phyloP scores from a whole-genome alignment of 176 grass and related monocot genomes.

The Triticum monococcum region DNA sequence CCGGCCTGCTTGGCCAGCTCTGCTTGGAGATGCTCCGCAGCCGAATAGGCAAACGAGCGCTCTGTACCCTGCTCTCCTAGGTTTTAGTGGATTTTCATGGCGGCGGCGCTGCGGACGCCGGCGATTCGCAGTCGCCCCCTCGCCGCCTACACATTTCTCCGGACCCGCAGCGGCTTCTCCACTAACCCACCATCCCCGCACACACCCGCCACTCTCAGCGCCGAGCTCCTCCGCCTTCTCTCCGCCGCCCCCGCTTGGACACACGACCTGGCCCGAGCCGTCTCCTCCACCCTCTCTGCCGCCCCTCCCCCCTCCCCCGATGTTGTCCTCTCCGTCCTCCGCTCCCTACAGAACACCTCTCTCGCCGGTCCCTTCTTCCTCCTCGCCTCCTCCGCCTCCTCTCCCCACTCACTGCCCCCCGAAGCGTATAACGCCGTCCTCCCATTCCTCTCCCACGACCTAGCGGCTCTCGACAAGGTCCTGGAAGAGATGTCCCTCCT shows the following conservation, averaged over 20 bases:
- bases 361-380: slow-evolving; percentile 71
- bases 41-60: not conserved
- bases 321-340: slow-evolving; percentile 54
- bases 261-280: slow-evolving; percentile 39
- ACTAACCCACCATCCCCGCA: not conserved
- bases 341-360: slow-evolving; percentile 45
- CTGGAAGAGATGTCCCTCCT: slow-evolving; percentile 84
- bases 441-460: slow-evolving; percentile 51
- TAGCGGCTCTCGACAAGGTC: slow-evolving; percentile 51
- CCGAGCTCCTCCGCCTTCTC: slow-evolving; percentile 55
- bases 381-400: slow-evolving; percentile 41
- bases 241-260: slow-evolving; percentile 50
- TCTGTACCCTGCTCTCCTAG: slow-evolving; percentile 6
- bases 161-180: not conserved
- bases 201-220: not conserved
- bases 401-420: slow-evolving; percentile 39
- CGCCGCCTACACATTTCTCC: not conserved
- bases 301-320: slow-evolving; percentile 29
- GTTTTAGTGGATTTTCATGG: slow-evolving; percentile 15
- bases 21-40: not conserved
- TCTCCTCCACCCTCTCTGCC: slow-evolving; percentile 53
- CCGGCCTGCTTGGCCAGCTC: no score
- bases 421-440: slow-evolving; percentile 68
- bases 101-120: slow-evolving; percentile 31
- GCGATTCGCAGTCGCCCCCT: not conserved